Conservation (phyloP, 2,329 filamentous ascomycete genomes). For the Penicillium crustosum region DNA sequence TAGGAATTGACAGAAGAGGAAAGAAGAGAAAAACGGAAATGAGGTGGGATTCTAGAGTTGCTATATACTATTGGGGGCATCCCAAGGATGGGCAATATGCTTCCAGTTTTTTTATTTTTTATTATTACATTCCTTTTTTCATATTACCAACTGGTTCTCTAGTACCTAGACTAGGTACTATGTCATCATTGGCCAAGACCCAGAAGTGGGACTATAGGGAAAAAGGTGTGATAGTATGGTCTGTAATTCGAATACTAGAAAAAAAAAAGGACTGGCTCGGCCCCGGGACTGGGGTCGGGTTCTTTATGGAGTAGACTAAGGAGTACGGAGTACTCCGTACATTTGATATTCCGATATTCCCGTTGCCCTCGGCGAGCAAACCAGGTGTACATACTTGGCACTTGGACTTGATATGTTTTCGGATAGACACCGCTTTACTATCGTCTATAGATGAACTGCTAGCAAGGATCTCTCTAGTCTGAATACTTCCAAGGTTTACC, state of each 20-base stretch:
- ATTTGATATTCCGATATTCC: background rate
- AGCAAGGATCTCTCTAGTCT: background rate
- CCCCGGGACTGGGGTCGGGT: background rate
- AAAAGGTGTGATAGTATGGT: background rate
- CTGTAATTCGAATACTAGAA: background rate
- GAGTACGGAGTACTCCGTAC: background rate
- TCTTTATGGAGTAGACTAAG: no score
- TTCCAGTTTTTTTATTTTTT: background rate
- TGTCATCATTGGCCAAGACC: background rate
- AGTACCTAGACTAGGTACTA: no score
- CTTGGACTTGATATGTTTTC: background rate
- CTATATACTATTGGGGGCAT: conserved; percentile 18
- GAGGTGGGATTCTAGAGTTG: conserved; percentile 7
- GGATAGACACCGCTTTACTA: background rate
- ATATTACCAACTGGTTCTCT: conserved; percentile 1
- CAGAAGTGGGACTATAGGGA: background rate
- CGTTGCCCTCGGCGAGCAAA: background rate
- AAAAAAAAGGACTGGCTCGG: background rate
- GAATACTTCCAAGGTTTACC: background rate
- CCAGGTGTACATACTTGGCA: no score
- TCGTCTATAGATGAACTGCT: background rate
- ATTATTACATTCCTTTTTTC: conserved; percentile 1
- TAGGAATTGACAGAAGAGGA: background rate
- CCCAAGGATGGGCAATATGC: background rate
- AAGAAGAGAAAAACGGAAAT: conserved; percentile 2